Base-by-base conservation (phyloP, 1,284 basidiomycete genomes). In the Erythrobasidium hasegawianum region DNA sequence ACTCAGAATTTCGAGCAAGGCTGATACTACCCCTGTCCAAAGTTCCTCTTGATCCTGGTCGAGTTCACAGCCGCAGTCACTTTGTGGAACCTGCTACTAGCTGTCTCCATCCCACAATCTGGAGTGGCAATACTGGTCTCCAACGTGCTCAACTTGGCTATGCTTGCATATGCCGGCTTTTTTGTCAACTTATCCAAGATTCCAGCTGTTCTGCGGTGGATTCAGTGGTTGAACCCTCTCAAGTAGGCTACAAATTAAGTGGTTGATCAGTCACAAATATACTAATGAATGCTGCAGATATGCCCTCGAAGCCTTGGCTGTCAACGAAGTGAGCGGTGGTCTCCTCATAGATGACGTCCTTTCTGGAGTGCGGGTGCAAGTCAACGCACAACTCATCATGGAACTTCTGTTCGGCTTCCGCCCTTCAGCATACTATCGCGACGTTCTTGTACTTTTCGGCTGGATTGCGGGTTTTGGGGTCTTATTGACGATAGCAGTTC, bases 301-400 rank as follows among this genome's bases (percentile, higher is more conserved):
- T 54, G 54, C 69, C 0, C 58, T 71, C 13, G 64, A 71, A 18
- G 68, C 90, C 10, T 80, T 94, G 9, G 81, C 87, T 2, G 87
- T 94, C 38, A 95, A 95, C 75, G 92, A 94, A 76, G 89, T 95
- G 18, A 85, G 85, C 40, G 85, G 86, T 0, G 91, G 90, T 2
- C 79, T 94, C 39, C 84, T 86, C 83, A 94, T 95, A 61, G 69
- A 83, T 65, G 91, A 95, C 78, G 81, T 79, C 2, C 77, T 95
- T 27, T 81, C 86, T 69, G 92, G 92, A 33, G 90, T 94, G 10
- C 86, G 87, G 1, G 83, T 96, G 26, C 78, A 84, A 59, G 82
- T 93, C 54, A 87, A 86, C 1, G 91, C 90, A 0, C 80, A 78
- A 57, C 75, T 93, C 69, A 92, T 95, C 73, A 89, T 95, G 91